phyloP scores from a whole-genome alignment of 169 alveolate species.

The Plasmodium knowlesi region DNA sequence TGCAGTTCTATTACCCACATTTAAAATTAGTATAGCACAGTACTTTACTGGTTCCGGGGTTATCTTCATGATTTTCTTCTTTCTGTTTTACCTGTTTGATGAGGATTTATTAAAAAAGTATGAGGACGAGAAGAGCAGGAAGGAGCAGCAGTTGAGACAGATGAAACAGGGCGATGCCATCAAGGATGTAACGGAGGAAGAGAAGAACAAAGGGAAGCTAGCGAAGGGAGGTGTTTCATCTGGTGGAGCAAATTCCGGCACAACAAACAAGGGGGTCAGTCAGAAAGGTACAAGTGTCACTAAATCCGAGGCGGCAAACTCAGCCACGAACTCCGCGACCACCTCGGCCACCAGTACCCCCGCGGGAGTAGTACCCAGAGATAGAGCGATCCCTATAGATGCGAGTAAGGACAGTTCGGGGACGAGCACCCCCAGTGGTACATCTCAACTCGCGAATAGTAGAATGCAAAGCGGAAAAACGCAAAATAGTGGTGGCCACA shows the following conservation, averaged over 20 bases:
- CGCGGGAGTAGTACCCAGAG: background rate
- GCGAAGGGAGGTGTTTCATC: background rate
- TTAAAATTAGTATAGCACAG: slow-evolving; percentile 34
- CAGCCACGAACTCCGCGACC: background rate
- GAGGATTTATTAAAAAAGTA: slow-evolving; percentile 22
- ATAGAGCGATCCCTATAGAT: background rate
- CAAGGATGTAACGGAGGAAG: background rate
- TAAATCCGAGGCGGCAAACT: background rate
- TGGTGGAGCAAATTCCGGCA: background rate
- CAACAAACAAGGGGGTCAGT: background rate
- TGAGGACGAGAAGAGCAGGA: slow-evolving; percentile 34
- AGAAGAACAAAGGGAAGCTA: background rate
- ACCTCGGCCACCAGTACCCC: background rate
- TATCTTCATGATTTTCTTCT: background rate
- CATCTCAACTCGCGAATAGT: background rate
- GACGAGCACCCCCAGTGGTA: background rate
- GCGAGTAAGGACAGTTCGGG: background rate
- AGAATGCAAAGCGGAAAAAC: background rate
- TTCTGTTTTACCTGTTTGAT: slow-evolving; percentile 23
- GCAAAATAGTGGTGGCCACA: background rate
- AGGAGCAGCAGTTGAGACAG: background rate
- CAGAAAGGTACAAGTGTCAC: background rate
- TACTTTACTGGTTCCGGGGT: background rate
- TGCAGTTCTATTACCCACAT: background rate
- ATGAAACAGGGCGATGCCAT: background rate